Base-by-base conservation (phyloP, 352 stramenopile genomes). In the Paralagenidium karlingii region DNA sequence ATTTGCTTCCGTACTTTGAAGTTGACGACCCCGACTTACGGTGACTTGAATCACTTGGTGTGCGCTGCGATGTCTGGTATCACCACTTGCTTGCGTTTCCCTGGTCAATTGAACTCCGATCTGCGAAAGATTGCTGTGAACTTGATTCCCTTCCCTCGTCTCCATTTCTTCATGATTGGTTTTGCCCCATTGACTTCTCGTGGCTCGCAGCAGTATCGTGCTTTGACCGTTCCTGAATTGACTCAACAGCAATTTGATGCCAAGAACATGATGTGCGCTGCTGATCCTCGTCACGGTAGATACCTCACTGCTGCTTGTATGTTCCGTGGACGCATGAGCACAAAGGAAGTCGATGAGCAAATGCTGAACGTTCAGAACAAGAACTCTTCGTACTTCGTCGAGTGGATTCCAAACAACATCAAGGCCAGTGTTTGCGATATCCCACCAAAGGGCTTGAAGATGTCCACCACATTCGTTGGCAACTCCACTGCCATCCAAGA, bases 351-450 rank as follows among this genome's bases (percentile, higher is more conserved):
- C 42, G 87, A 97, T 48, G 90, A 98, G 60, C 89, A 98, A 73
- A 99, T 99, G 95, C 69, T 98, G 41, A 98, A 98, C 68, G 95
- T 99, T 51, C 88, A 99, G 49, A 99, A 97, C 89, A 99, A 99
- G 85, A 98, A 99, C 78, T 97, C 90, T 21, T 97, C 86, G 42
- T 99, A 99, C 87, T 99, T 99, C 68, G 95, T 99, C 22, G 95
- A 99, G 65, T 99, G 96, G 96, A 99, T 99, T 64, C 96, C 96
- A 44, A 99, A 99, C 84, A 99, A 99, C 78, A 96, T 99, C 64
- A 99, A 99, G 87, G 93, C 95, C 44, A 98, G 93, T 37, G 97
- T 99, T 45, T 99, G 94, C 69, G 95, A 99, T 60, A 97, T 99
- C 57, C 95, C 96, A 26, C 96, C 95, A 29, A 96, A 94, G 69